Percentiles rank a stretch among this genome's conserved stretches.
Conservation (phyloP, 768 basidiomycete genomes). For the Paxillus ammoniavirescens region DNA sequence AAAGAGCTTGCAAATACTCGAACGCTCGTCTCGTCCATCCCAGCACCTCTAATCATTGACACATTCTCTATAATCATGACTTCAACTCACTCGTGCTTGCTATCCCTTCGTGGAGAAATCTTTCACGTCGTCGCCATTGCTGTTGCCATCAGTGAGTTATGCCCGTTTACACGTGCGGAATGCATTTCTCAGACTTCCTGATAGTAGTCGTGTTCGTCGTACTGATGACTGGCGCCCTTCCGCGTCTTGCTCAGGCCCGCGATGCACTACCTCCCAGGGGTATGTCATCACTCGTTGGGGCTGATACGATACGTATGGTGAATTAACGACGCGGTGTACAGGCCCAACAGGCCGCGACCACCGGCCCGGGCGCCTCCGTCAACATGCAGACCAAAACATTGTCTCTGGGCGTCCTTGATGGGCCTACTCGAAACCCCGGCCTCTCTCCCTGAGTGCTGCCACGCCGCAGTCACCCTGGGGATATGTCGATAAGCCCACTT, state of each 20-base stretch:
- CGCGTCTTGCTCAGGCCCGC: neutral
- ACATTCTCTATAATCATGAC: neutral
- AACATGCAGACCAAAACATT: neutral
- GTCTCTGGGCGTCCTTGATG: neutral
- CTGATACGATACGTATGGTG: neutral
- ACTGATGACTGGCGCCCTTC: neutral
- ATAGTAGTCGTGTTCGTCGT: slow-evolving; percentile 1
- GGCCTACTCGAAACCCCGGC: neutral
- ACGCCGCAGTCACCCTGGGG: too few species aligned
- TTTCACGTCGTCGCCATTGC: neutral
- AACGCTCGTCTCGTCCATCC: neutral
- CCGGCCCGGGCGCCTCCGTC: neutral
- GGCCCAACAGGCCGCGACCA: neutral
- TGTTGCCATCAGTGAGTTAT: slow-evolving; percentile 5
- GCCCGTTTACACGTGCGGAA: neutral
- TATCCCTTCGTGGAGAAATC: neutral
- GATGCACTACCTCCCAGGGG: neutral
- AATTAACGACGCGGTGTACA: neutral
- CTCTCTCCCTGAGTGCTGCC: too few species aligned
- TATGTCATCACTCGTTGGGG: neutral
- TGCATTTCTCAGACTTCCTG: neutral
- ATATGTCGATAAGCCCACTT: too few species aligned
- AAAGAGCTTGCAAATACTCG: too few species aligned
- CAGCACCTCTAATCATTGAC: too few species aligned
- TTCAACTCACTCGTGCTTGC: neutral